Evolutionary conservation across 805 yeast species (phyloP).

Genomic region (Candida glaebosa): DNA sequence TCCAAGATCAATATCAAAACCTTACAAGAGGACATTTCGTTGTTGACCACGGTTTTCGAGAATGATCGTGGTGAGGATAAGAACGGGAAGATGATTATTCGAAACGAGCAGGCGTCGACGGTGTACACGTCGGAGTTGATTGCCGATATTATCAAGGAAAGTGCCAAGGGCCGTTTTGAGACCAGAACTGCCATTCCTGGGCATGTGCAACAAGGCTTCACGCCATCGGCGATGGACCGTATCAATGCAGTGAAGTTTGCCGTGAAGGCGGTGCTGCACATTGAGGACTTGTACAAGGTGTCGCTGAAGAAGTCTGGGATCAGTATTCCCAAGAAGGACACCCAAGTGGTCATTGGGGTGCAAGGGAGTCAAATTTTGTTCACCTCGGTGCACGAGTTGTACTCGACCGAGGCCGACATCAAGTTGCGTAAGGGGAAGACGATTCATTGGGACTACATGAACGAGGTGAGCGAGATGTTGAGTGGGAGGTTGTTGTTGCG

Average conservation of each 20-base stretch:
- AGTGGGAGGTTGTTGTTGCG: constrained; percentile 61
- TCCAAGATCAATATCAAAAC: constrained; percentile 58
- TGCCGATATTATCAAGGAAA: constrained; percentile 67
- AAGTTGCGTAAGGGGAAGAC: constrained; percentile 61
- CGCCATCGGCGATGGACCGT: constrained; percentile 76
- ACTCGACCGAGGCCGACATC: constrained; percentile 59
- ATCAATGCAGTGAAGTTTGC: constrained; percentile 71
- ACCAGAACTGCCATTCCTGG: constrained; percentile 82
- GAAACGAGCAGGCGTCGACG: constrained; percentile 63
- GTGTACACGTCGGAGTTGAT: constrained; percentile 66
- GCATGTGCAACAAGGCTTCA: constrained; percentile 81
- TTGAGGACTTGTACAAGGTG: constrained; percentile 41
- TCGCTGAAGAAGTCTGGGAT: neutral
- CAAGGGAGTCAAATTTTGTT: constrained; percentile 63
- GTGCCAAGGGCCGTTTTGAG: constrained; percentile 64
- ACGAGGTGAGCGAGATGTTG: constrained; percentile 59
- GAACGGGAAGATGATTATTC: constrained; percentile 66
- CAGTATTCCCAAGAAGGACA: neutral
- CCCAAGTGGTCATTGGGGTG: constrained; percentile 59
- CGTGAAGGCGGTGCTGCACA: constrained; percentile 63
- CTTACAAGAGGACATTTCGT: constrained; percentile 61
- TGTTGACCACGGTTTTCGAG: constrained; percentile 57
- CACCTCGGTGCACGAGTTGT: constrained; percentile 52
- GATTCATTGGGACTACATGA: constrained; percentile 66
- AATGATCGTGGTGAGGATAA: constrained; percentile 60